phyloP scores from a whole-genome alignment of 345 rosid species.

The Populus ilicifolia region DNA sequence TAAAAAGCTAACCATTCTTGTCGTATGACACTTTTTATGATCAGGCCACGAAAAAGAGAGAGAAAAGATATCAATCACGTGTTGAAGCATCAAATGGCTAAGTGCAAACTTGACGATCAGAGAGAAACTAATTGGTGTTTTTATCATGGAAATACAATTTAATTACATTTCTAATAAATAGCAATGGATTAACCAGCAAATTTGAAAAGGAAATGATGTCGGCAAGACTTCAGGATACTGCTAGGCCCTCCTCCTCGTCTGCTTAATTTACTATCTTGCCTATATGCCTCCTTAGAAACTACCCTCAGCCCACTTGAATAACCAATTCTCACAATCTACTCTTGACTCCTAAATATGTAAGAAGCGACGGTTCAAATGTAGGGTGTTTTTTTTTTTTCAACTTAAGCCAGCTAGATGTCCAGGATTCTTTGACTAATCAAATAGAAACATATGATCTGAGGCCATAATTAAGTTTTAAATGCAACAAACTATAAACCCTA shows the following conservation, averaged over 20 bases:
- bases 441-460: not conserved
- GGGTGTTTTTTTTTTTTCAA: not conserved
- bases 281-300: not conserved
- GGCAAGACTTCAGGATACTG: not conserved
- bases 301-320: not conserved
- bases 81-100: not conserved
- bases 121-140: not conserved
- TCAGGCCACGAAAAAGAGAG: not conserved
- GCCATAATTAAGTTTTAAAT: not conserved
- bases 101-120: not conserved
- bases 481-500: not conserved
- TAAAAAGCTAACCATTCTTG: conserved; percentile 16
- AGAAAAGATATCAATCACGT: conserved; percentile 10
- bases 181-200: not conserved
- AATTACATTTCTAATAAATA: not conserved
- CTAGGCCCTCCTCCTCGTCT: not conserved
- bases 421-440: not conserved
- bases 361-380: not conserved
- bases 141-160: not conserved
- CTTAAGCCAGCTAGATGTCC: not conserved
- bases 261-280: not conserved
- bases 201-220: not conserved
- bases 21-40: conserved; percentile 12
- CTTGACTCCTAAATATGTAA: not conserved
- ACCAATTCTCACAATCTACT: not conserved